These are phyloP conservation scores for Gynandropsis gynandra DNA, from an alignment of 345 rosid genomes.

Conservation along the genomic window DNA sequence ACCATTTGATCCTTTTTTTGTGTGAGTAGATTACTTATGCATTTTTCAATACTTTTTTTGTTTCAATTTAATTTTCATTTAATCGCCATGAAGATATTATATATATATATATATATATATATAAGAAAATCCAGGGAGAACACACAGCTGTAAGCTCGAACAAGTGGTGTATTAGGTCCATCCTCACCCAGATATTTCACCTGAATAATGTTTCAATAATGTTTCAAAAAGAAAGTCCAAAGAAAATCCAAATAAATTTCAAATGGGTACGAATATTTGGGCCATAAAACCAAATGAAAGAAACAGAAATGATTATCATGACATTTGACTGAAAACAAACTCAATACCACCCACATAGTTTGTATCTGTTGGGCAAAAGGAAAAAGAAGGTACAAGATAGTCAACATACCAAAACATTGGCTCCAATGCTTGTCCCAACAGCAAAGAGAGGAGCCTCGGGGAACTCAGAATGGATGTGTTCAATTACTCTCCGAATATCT, in stretches of 20 bases:
- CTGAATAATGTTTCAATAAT: constrained; percentile 29
- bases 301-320: not conserved
- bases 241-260: too few species aligned
- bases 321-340: too few species aligned
- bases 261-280: not conserved
- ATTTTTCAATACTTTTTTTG: too few species aligned
- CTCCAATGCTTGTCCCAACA: constrained; percentile 90
- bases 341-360: not conserved
- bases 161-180: constrained; percentile 54
- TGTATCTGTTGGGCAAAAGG: constrained; percentile 5
- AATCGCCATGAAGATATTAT: too few species aligned
- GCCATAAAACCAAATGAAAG: not conserved
- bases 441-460: constrained; percentile 77
- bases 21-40: too few species aligned
- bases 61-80: too few species aligned
- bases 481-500: constrained; percentile 52
- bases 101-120: too few species aligned
- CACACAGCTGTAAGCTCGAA: constrained; percentile 86
- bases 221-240: too few species aligned
- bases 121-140: constrained; percentile 94
- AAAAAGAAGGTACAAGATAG: not conserved
- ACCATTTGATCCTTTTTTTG: too few species aligned
- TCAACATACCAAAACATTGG: constrained; percentile 65
- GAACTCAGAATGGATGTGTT: constrained; percentile 52
- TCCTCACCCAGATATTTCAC: constrained; percentile 96